Base-by-base conservation (phyloP, 2,329 filamentous ascomycete genomes). In the Drechslerella stenobrocha region DNA sequence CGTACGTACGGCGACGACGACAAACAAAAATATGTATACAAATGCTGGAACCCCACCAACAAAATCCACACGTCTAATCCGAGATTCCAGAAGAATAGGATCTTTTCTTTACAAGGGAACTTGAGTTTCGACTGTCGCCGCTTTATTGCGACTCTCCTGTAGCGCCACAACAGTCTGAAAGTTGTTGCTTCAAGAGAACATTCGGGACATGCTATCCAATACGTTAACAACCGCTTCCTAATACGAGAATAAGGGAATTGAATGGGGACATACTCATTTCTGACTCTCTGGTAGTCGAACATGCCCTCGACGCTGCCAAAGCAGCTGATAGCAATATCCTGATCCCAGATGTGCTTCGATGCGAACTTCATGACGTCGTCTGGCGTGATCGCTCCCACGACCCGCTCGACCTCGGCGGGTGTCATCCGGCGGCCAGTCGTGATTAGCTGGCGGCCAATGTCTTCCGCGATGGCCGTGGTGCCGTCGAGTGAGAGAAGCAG, bases 311-410 rank as follows among this genome's bases (percentile, higher is more conserved):
- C 90, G 80, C 85, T 87, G 73, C 93, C 93, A 72, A 97, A 89
- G 30, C 92, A 93, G 77, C 87, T 91, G 77, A 98, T 83, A 75
- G 93, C 93, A 74, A 98, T 82, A 77, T 98, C 93, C 80, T 92
- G 88, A 80, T 98, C 93, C 93, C 93, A 98, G 70, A 98, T 81
- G 81, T 93, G 96, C 79, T 86, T 85, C 82, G 89, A 87, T 75
- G 92, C 92, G 77, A 97, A 98, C 75, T 88, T 85, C 89, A 96
- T 96, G 72, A 98, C 89, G 75, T 97, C 90, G 83, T 95, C 95
- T 79, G 91, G 90, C 72, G 90, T 90, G 76, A 98, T 92, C 74
- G 81, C 82, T 75, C 91, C 87, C 74, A 98, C 90, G 73, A 87
- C 85, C 74, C 89, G 86, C 85, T 98, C 93, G 72, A 98, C 92